Evolutionary conservation across 176 grass and related monocot species (phyloP).

Genomic region (Bolboschoenus planiculmis): DNA sequence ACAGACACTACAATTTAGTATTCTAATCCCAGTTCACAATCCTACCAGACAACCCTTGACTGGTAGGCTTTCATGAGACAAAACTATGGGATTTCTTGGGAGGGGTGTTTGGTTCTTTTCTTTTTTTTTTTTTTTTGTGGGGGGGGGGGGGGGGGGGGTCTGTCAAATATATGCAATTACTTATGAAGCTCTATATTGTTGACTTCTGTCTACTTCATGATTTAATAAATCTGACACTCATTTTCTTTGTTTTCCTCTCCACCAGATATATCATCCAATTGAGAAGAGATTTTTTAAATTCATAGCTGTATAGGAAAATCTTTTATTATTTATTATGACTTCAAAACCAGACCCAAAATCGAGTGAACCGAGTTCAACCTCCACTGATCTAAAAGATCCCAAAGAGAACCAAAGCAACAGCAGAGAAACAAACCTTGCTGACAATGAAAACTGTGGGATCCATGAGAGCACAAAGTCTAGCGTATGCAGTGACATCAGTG

Average conservation of each 20-base stretch:
- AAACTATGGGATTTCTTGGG: too few relatives aligned
- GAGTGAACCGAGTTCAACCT: neutral
- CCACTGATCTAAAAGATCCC: neutral
- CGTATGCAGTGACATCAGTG: conserved; percentile 45
- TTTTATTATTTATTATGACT: neutral
- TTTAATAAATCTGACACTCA: neutral
- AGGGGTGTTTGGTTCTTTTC: neutral
- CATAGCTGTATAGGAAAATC: neutral
- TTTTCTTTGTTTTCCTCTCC: neutral
- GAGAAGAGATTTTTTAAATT: neutral
- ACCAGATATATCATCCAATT: neutral
- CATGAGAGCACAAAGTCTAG: neutral
- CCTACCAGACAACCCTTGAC: neutral
- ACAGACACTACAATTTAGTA: neutral
- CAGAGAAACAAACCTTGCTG: neutral
- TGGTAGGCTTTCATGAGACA: neutral
- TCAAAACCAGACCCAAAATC: neutral
- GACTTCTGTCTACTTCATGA: neutral
- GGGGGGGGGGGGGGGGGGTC: neutral
- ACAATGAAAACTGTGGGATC: neutral
- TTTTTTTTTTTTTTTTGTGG: neutral
- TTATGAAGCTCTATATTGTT: neutral
- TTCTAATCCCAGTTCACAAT: neutral
- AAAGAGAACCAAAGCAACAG: neutral
- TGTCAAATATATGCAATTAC: neutral